Evolutionary conservation across 495 filamentous ascomycete species (phyloP), one percentile per base, ranked within the genome.

Genomic region (Aspergillus sparsus): DNA sequence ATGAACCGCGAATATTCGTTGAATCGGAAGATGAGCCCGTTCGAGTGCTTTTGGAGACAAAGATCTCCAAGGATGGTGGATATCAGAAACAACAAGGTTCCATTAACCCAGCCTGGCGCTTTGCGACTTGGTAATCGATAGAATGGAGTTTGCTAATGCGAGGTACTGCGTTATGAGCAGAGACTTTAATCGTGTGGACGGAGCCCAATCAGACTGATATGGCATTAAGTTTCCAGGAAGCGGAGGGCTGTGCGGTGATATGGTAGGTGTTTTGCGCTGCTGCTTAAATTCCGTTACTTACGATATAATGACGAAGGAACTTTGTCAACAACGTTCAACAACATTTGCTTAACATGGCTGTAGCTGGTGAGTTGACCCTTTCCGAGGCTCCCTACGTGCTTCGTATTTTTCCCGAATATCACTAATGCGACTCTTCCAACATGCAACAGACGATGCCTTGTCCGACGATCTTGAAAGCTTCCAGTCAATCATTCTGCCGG

Each of bases 11-110:
- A 64, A 93, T 98, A 63, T 82, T 87, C 59, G 94, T 98, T 62
- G 87, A 95, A 66, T 96, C 94, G 33, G 94, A 98, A 79, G 94
- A 98, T 69, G 82, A 93, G 47, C 87, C 90, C 21, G 82, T 89
- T 34, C 86, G 94, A 49, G 82, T 89, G 51, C 80, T 98, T 32
- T 78, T 98, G 54, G 90, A 97, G 74, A 96, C 80, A 33, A 91
- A 84, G 68, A 96, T 98, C 58, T 84, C 85, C 59, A 96, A 92
- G 71, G 92, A 97, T 61, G 94, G 97, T 85, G 90, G 89, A 42
- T 98, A 98, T 75, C 92, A 97, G 75, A 97, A 97, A 75, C 94
- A 98, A 69, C 94, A 98, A 88, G 92, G 92, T 93, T 80, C 57
- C 55, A 15, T 47, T 37, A 32, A 10, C 55, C 47, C 54, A 51